Evolutionary conservation across 805 yeast genomes (phyloP), one percentile per base, ranked within the genome.

Genomic region (Zygoascus flipseniorum): DNA sequence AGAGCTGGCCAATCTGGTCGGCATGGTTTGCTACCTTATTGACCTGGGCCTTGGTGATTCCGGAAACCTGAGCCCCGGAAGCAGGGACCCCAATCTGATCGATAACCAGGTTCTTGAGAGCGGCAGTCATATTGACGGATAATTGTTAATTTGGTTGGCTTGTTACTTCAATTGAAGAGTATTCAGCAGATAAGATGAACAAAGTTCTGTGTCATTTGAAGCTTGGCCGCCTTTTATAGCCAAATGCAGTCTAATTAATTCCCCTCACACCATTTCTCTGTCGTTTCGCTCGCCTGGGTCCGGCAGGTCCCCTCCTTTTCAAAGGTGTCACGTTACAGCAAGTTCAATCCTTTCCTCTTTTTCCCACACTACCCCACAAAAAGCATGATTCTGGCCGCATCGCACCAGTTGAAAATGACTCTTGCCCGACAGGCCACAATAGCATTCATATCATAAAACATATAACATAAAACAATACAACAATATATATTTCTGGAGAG

Each of bases 1-100:
- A 80, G 10, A 64, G 68, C 13, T 73, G 63, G 11, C 89, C 82
- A 47, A 84, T 67, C 2, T 66, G 72, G 13, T 72, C 77, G 31
- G 89, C 89, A 47, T 75, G 68, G 52, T 67, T 69, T 64, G 70
- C 62, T 47, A 63, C 59, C 48, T 56, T 54, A 18, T 54, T 50
- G 43, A 47, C 54, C 50, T 53, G 50, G n/a, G 43, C 50, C 37
- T 31, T 45, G 23, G 53, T 53, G 20, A 53, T 23, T 20, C 23
- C 41, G 26, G 41, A 31, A 14, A 13, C 44, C 9, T 10, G 44
- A 3, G 13, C 26, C 44, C 26, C 44, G 26, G 20, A 18, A 8
- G 44, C 44, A 42, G 44, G 20, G 44, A 42, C 44, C 44, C 44
- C 44, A 42, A 42, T 42, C 26, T 13, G 44, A 42, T 42, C 44